Percentiles rank a stretch among this genome's conserved stretches.
Conservation (phyloP, 2,329 filamentous ascomycete species). For the Chaetomiaceae sp. region DNA sequence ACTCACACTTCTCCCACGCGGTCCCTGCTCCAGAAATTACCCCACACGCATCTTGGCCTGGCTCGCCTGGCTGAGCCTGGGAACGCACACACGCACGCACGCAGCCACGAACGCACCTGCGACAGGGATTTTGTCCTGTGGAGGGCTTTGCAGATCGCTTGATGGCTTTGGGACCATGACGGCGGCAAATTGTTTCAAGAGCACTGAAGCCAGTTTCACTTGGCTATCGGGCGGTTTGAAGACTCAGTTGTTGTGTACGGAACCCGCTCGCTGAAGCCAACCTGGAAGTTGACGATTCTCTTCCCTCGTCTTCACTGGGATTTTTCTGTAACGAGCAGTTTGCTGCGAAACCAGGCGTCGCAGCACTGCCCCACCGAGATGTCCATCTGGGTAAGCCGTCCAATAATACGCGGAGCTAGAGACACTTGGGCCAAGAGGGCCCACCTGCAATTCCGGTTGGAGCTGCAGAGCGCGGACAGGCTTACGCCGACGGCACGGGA, state of each 20-base stretch:
- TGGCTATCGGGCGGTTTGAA: too few relatives aligned
- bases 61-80: too few relatives aligned
- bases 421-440: background rate
- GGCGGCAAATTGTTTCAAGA: background rate
- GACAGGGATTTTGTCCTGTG: too few relatives aligned
- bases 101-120: too few relatives aligned
- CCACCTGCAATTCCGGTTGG: constrained; percentile 19
- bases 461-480: constrained; percentile 12
- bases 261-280: too few relatives aligned
- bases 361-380: constrained; percentile 20
- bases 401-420: constrained; percentile 9
- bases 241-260: too few relatives aligned
- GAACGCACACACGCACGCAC: too few relatives aligned
- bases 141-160: background rate
- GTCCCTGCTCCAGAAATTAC: constrained; percentile 15
- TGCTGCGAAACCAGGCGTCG: background rate
- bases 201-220: too few relatives aligned
- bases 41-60: background rate
- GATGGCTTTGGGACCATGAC: background rate
- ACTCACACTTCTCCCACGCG: constrained; percentile 25
- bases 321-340: constrained; percentile 8
- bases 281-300: too few relatives aligned
- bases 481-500: constrained; percentile 17
- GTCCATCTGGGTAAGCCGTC: constrained; percentile 2
- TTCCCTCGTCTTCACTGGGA: too few relatives aligned